phyloP scores from a whole-genome alignment of 352 stramenopile genomes.

The Blastocystis sp. region DNA sequence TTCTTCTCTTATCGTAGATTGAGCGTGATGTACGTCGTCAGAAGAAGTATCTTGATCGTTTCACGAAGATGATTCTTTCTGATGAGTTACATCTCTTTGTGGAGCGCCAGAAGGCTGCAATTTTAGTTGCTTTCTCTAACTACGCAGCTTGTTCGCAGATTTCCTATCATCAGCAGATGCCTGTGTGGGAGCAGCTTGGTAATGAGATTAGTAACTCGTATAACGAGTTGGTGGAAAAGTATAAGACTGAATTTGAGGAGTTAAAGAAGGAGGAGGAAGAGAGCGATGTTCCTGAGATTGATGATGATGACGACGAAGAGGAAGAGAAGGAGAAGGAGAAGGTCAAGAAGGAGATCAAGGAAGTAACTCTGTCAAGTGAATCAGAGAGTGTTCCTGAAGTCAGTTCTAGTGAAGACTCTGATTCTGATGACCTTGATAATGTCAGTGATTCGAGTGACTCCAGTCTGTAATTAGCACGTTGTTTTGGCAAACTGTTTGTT shows the following conservation, averaged over 20 bases:
- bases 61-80: conserved; percentile 61
- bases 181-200: conserved; percentile 34
- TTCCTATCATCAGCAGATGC: conserved; percentile 43
- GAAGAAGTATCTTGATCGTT: conserved; percentile 53
- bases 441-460: conserved; percentile 46
- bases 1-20: background rate
- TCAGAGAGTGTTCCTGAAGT: conserved; percentile 28
- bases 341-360: background rate
- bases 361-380: background rate
- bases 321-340: background rate
- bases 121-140: conserved; percentile 27
- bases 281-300: conserved; percentile 13
- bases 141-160: conserved; percentile 40
- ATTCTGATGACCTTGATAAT: conserved; percentile 25
- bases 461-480: background rate
- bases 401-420: conserved; percentile 1
- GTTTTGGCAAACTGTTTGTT: background rate
- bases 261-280: conserved; percentile 3
- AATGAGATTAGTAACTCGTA: background rate
- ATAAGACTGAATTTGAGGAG: conserved; percentile 57
- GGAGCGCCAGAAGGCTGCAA: background rate
- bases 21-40: conserved; percentile 10
- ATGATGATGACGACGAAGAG: background rate
- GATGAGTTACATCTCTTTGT: conserved; percentile 34
- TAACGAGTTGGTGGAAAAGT: conserved; percentile 10